These are phyloP conservation scores for Tricholoma matsutake DNA, from an alignment of 768 basidiomycete genomes.

Conservation along the genomic window DNA sequence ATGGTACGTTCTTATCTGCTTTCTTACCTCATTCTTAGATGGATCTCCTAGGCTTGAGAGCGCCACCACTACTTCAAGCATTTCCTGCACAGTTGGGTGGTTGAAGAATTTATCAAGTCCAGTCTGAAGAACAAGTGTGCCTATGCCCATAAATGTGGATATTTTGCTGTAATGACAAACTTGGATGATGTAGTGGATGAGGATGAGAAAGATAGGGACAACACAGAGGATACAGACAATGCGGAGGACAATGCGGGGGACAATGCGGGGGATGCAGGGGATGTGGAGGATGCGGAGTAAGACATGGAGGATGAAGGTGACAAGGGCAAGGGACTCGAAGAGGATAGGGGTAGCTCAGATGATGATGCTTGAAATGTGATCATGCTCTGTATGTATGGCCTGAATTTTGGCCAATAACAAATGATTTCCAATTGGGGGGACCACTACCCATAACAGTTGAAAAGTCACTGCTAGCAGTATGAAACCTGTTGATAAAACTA, in stretches of 20 bases:
- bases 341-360: background rate
- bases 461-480: background rate
- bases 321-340: background rate
- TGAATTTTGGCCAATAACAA: background rate
- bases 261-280: no score
- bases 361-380: background rate
- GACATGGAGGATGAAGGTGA: background rate
- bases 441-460: background rate
- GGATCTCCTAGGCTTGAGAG: background rate
- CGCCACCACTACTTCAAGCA: background rate
- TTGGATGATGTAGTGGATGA: background rate
- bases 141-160: background rate
- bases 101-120: constrained; percentile 2
- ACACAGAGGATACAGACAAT: background rate
- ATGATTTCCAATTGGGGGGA: no score
- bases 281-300: no score
- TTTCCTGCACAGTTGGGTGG: background rate
- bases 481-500: no score
- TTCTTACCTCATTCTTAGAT: background rate
- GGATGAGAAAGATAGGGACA: background rate
- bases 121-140: constrained; percentile 1
- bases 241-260: no score
- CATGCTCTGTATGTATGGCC: background rate
- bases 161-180: background rate
- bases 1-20: background rate